These are phyloP conservation scores for Russula abietina DNA, from an alignment of 768 basidiomycete species.

Conservation along the genomic window DNA sequence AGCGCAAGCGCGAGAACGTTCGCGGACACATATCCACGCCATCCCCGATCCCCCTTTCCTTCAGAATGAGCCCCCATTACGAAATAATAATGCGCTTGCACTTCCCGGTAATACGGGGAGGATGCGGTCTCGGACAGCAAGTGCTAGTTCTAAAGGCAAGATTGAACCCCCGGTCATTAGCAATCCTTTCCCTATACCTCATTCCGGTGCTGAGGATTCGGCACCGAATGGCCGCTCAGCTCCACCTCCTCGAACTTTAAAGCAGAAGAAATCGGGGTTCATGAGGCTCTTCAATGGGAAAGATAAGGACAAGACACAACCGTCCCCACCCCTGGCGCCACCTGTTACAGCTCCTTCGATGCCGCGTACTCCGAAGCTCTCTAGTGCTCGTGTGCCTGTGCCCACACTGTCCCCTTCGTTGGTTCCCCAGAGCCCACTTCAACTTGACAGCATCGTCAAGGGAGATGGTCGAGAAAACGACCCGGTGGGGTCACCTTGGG, in stretches of 20 bases:
- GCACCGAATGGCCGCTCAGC: slow-evolving; percentile 7
- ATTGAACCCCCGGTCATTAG: slow-evolving; percentile 11
- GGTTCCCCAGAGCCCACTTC: slow-evolving; percentile 13
- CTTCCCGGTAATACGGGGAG: slow-evolving; percentile 27
- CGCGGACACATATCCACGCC: slow-evolving; percentile 44
- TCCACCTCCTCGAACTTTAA: slow-evolving; percentile 44
- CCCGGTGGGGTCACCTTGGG: neutral
- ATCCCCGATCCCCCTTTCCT: slow-evolving; percentile 32
- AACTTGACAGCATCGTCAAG: slow-evolving; percentile 8
- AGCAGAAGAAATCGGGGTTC: slow-evolving; percentile 77
- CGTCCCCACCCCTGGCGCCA: slow-evolving; percentile 51
- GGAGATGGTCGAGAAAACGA: slow-evolving; percentile 1
- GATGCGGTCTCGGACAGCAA: slow-evolving; percentile 54
- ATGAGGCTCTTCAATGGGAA: slow-evolving; percentile 68
- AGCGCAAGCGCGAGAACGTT: slow-evolving; percentile 50
- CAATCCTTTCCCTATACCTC: slow-evolving; percentile 21
- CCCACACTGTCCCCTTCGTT: slow-evolving; percentile 20
- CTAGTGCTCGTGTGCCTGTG: slow-evolving; percentile 26
- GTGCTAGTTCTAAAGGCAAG: slow-evolving; percentile 47
- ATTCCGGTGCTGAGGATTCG: slow-evolving; percentile 3
- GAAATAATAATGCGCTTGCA: slow-evolving; percentile 7
- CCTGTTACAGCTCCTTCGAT: slow-evolving; percentile 27
- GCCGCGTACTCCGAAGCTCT: slow-evolving; percentile 24
- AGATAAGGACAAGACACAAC: slow-evolving; percentile 38
- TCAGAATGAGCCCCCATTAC: slow-evolving; percentile 30